A percentile compares a stretch with the other conserved stretches of the same genome.
Conservation (phyloP, 495 filamentous ascomycete genomes). For the Aspergillus steynii region DNA sequence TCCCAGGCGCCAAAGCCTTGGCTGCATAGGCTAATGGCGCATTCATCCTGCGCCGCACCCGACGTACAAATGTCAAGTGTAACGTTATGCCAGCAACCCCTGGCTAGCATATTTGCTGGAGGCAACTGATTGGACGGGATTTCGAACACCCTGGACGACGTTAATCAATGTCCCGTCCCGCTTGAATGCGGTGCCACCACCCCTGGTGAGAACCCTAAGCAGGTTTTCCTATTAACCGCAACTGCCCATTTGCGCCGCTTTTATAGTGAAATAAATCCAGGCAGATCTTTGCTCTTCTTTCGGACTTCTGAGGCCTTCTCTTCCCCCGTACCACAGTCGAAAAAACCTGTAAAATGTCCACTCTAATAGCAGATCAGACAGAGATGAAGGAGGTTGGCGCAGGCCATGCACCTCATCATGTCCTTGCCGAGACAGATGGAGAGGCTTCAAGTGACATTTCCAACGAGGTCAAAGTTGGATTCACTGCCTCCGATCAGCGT, state of each 20-base stretch:
- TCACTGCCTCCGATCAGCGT: not conserved
- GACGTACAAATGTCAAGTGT: not conserved
- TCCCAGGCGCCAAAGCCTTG: not conserved
- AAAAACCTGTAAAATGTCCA: not conserved
- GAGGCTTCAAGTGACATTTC: not conserved
- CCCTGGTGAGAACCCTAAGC: not conserved
- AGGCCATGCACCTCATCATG: not conserved
- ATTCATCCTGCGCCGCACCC: not conserved
- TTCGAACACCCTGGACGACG: no score
- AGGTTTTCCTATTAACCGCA: not conserved
- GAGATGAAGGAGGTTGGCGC: not conserved
- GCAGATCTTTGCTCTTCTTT: not conserved
- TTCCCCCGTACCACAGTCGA: not conserved
- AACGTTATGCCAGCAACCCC: not conserved
- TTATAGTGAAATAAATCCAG: not conserved
- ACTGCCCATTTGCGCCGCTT: not conserved
- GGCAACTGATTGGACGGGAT: not conserved
- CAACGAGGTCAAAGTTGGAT: not conserved
- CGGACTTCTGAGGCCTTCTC: not conserved
- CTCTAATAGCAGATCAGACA: not conserved
- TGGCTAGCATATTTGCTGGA: not conserved
- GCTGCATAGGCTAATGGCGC: not conserved
- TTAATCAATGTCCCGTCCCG: not conserved
- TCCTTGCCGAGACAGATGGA: not conserved
- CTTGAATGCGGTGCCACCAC: not conserved